Conservation (phyloP, 2,329 filamentous ascomycete species). For the Beauveria bassiana region DNA sequence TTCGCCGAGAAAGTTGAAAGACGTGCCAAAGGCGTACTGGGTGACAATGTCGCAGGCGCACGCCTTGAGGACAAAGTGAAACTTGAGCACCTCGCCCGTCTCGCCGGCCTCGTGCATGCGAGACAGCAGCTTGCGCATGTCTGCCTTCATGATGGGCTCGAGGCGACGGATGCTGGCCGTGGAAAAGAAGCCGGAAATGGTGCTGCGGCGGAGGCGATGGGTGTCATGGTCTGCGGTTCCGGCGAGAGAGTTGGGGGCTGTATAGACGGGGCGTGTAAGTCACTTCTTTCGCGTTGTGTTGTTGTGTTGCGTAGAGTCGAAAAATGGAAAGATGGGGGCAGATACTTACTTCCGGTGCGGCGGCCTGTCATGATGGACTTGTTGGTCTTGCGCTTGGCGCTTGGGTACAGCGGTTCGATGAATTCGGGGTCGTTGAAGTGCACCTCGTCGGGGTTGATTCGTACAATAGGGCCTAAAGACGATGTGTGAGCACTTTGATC, state of each 20-base stretch:
- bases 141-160: slow-evolving; percentile 4
- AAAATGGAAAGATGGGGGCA: too few relatives aligned
- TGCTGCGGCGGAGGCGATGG: neutral
- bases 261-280: neutral
- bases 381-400: slow-evolving; percentile 4
- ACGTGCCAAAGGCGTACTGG: slow-evolving; percentile 3
- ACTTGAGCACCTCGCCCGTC: slow-evolving; percentile 3
- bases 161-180: slow-evolving; percentile 1
- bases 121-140: neutral
- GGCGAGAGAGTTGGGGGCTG: neutral
- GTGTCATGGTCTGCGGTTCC: neutral
- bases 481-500: neutral
- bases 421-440: slow-evolving; percentile 5
- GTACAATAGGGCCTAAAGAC: neutral
- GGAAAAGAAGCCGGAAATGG: slow-evolving; percentile 3
- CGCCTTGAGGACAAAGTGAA: neutral
- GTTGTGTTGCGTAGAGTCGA: too few relatives aligned
- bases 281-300: neutral
- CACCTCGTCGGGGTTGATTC: slow-evolving; percentile 5
- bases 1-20: slow-evolving; percentile 1
- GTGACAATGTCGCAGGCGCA: slow-evolving; percentile 7
- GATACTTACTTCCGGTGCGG: neutral
- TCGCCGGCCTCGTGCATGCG: slow-evolving; percentile 1
- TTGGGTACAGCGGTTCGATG: slow-evolving; percentile 4
- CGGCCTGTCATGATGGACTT: slow-evolving; percentile 3